Evolutionary conservation across 306 rosid genomes (phyloP).

Genomic region (Trifolium subterraneum): DNA sequence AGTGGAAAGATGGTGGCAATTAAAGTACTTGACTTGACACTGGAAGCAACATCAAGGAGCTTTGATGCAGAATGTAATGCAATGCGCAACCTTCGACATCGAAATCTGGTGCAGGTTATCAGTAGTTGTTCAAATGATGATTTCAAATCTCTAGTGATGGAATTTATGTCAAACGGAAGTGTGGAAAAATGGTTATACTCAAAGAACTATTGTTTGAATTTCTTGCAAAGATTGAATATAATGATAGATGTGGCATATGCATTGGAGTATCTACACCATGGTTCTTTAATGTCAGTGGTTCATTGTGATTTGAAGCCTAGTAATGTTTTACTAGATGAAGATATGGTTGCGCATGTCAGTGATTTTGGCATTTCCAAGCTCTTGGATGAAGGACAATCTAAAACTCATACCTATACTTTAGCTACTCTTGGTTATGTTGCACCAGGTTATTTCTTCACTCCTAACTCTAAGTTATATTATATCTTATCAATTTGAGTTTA

Average conservation of each 20-base stretch:
- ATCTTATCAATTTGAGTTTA: neutral
- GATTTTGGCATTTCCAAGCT: constrained; percentile 45
- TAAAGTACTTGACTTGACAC: constrained; percentile 32
- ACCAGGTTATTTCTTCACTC: constrained; percentile 26
- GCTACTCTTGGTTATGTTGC: constrained; percentile 38
- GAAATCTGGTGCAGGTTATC: constrained; percentile 36
- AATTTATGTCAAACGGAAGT: constrained; percentile 39
- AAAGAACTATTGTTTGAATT: constrained; percentile 28
- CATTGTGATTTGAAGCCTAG: neutral
- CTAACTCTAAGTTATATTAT: neutral
- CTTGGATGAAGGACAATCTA: constrained; percentile 32
- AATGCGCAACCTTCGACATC: constrained; percentile 38
- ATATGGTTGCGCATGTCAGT: constrained; percentile 11
- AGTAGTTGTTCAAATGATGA: constrained; percentile 34
- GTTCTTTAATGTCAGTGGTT: constrained; percentile 8
- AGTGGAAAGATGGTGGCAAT: constrained; percentile 33
- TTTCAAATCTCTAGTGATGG: constrained; percentile 34
- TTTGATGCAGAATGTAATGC: constrained; percentile 39
- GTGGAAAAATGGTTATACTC: constrained; percentile 39
- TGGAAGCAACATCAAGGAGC: constrained; percentile 21
- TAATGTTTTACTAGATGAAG: neutral
- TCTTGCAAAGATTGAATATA: constrained; percentile 42
- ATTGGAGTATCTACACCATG: constrained; percentile 41
- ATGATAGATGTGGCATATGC: constrained; percentile 47
- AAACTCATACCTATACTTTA: constrained; percentile 20